A percentile compares a stretch with the other conserved stretches of the same genome.
Evolutionary conservation across 805 yeast genomes (phyloP).

Genomic region (Starmerella vitae): DNA sequence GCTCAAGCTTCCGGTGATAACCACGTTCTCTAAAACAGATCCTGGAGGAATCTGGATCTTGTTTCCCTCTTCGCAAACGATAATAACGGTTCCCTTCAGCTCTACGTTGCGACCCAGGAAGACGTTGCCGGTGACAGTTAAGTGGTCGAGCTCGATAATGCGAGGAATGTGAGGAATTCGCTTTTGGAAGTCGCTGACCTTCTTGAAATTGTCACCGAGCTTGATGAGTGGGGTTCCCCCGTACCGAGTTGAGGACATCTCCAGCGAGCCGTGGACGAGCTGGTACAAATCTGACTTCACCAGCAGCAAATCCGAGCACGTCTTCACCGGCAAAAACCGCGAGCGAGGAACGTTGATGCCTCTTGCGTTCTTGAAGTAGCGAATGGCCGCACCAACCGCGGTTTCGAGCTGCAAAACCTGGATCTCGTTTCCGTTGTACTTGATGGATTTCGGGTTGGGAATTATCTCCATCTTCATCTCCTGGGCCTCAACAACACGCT

Average conservation of each 20-base stretch:
- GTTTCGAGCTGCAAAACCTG: conserved; percentile 93
- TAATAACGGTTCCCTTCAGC: conserved; percentile 92
- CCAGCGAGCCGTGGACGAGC: conserved; percentile 82
- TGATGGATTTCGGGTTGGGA: conserved; percentile 80
- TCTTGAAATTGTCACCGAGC: conserved; percentile 92
- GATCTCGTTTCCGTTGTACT: conserved; percentile 61
- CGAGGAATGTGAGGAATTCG: conserved; percentile 93
- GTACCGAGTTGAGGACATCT: conserved; percentile 69
- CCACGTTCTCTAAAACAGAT: conserved; percentile 85
- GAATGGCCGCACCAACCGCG: conserved; percentile 97
- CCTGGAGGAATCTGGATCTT: conserved; percentile 97
- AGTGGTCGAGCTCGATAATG: conserved; percentile 90
- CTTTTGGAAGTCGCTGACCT: conserved; percentile 77
- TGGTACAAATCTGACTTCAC: conserved; percentile 91
- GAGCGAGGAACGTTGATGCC: conserved; percentile 98
- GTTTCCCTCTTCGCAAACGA: conserved; percentile 94
- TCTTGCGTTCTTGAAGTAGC: conserved; percentile 87
- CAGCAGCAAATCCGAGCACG: conserved; percentile 84
- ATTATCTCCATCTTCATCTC: conserved; percentile 83
- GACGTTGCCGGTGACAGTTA: conserved; percentile 95
- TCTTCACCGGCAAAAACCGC: conserved; percentile 94
- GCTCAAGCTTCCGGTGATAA: conserved; percentile 90
- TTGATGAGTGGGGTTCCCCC: conserved; percentile 91
- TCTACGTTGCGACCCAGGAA: conserved; percentile 77
- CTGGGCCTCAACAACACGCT: conserved; percentile 75